phyloP scores from a whole-genome alignment of 2,329 filamentous ascomycete species.

The Aureobasidium sp. region DNA sequence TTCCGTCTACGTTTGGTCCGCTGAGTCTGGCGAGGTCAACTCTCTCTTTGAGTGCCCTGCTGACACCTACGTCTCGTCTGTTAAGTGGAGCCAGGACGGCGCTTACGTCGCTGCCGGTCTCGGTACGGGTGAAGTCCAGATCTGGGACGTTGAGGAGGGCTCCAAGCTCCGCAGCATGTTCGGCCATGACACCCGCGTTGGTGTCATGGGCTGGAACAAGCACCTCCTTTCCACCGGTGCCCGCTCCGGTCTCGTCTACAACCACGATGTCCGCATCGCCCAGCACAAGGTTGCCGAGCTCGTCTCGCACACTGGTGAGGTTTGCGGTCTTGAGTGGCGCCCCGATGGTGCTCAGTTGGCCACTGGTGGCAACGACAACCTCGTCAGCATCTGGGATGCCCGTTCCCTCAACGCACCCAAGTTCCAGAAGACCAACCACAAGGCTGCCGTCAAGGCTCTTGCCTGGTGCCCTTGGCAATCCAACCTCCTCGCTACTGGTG shows the following conservation, averaged over 20 bases:
- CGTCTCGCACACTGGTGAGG: conserved; percentile 92
- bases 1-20: conserved; percentile 97
- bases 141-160: conserved; percentile 95
- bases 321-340: conserved; percentile 96
- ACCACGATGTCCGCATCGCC: conserved; percentile 95
- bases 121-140: conserved; percentile 92
- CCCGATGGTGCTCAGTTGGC: conserved; percentile 93
- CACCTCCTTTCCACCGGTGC: conserved; percentile 92
- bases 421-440: conserved; percentile 99
- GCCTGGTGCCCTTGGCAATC: conserved; percentile 99
- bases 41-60: conserved; percentile 78
- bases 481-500: conserved; percentile 92
- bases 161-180: conserved; percentile 98
- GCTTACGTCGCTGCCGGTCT: conserved; percentile 94
- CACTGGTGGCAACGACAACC: conserved; percentile 96
- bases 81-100: conserved; percentile 97
- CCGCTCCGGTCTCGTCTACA: conserved; percentile 89
- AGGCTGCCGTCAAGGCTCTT: conserved; percentile 94
- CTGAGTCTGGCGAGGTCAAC: conserved; percentile 81
- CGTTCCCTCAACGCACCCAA: conserved; percentile 88
- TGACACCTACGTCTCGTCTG: conserved; percentile 94
- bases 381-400: conserved; percentile 98
- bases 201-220: conserved; percentile 99
- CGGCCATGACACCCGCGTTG: conserved; percentile 91
- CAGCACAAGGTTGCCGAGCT: conserved; percentile 98